Base-by-base conservation (phyloP, 2,329 filamentous ascomycete species). In the Cytospora piceicola region DNA sequence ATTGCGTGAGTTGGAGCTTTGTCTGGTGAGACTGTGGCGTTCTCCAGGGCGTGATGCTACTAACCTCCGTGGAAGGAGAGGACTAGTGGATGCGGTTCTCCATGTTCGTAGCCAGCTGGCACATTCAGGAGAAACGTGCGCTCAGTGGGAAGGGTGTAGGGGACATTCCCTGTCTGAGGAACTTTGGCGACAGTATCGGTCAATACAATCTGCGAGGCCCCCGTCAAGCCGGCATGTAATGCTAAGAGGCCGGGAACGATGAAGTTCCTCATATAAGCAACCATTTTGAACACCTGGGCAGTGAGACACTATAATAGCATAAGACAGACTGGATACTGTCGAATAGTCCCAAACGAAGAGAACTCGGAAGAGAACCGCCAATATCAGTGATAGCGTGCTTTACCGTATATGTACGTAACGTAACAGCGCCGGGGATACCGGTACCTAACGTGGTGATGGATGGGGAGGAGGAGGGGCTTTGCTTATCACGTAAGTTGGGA, bases 81-180 rank as follows among this genome's bases (percentile, higher is more conserved):
- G 8, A 71, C 70, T 4, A 72, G 66, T 4, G 70, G 70, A 32
- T 70, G 64, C 1, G 61, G 9, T 20, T 71, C 67, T 17, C 52
- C 61, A 57, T 69, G 68, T 17, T 42, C 53, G 51, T 72, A 72
- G 3, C 66, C 52, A 54, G 36, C 32, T 6, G 70, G 71, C 2
- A 72, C 67, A 49, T 71, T 71, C 24, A 72, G 66, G 11, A 72
- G 69, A 53, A 72, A 72, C 9, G 67, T 71, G 34, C 71, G 70
- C 39, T 71, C 67, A 3, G 62, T 69, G 1, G 69, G 66, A n/a
- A 72, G 68, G n/a, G 57, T 46, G 55, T 70, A 71, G 42, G 65
- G 59, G n/a, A 72, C 49, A 32, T 71, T 72, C 29, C 71, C 70
- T 17, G 59, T 70, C 20, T 30, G 32, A 12, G 65, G 58, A 8